A percentile compares a stretch with the other conserved stretches of the same genome.
phyloP scores from a whole-genome alignment of 306 rosid species.

The Quercus rubra region DNA sequence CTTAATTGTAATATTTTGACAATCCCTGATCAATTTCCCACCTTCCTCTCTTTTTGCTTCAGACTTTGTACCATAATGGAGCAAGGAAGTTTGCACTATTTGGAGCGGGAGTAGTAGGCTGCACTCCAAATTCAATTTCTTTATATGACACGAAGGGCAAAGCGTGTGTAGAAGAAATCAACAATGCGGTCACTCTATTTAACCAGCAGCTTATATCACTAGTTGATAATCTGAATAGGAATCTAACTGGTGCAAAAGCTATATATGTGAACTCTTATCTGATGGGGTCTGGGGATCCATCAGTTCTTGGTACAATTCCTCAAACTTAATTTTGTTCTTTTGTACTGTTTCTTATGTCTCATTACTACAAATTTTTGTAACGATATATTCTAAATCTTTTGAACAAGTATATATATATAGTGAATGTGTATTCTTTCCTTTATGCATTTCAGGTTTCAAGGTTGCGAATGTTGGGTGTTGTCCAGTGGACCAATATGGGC shows the following conservation, averaged over 20 bases:
- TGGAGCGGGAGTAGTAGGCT: constrained; percentile 45
- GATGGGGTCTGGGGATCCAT: neutral
- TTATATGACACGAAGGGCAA: neutral
- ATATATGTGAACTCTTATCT: constrained; percentile 22
- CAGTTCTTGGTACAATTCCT: constrained; percentile 8
- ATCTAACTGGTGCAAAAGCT: constrained; percentile 14
- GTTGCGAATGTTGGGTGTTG: constrained; percentile 19
- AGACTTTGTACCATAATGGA: constrained; percentile 34
- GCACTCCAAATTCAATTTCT: constrained; percentile 23
- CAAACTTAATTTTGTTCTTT: neutral
- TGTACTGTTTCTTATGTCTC: too few relatives aligned
- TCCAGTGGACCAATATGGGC: constrained; percentile 14
- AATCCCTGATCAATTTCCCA: too few relatives aligned
- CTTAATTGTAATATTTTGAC: too few relatives aligned
- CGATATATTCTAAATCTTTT: too few relatives aligned
- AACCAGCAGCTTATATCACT: constrained; percentile 26
- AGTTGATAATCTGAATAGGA: constrained; percentile 17
- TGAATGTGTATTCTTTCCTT: neutral
- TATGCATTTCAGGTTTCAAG: constrained; percentile 14
- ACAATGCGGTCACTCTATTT: constrained; percentile 22
- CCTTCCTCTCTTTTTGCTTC: neutral
- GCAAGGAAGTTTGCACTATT: constrained; percentile 45
- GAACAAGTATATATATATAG: too few relatives aligned
- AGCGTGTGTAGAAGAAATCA: constrained; percentile 26
- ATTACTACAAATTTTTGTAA: too few relatives aligned